Evolutionary conservation across 441 rosid genomes (phyloP).

Genomic region (Brassica balearica): DNA sequence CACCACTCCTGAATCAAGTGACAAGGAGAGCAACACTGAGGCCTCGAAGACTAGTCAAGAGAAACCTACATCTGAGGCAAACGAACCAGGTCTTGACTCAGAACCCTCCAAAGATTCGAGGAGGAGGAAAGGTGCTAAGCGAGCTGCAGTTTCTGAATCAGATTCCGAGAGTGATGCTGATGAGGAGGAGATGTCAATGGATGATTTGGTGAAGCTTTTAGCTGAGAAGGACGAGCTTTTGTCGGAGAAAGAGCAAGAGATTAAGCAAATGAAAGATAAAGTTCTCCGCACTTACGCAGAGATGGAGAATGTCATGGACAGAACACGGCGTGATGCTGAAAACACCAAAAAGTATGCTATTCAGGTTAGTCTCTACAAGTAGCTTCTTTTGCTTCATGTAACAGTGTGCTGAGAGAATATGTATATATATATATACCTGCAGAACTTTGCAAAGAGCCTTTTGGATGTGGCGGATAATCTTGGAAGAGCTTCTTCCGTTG

Average conservation of each 20-base stretch:
- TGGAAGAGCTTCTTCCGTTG: slow-evolving; percentile 88
- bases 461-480: slow-evolving; percentile 97
- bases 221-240: slow-evolving; percentile 76
- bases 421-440: slow-evolving; percentile 7
- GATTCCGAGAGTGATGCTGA: slow-evolving; percentile 20
- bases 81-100: slow-evolving; percentile 57
- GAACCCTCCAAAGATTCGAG: slow-evolving; percentile 16
- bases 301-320: slow-evolving; percentile 91
- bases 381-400: too few relatives aligned
- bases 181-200: slow-evolving; percentile 63
- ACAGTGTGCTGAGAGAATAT: too few relatives aligned
- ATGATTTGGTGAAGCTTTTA: slow-evolving; percentile 72
- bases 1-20: slow-evolving; percentile 54
- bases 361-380: too few relatives aligned
- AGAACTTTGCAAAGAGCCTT: slow-evolving; percentile 83
- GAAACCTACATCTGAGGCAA: slow-evolving; percentile 50
- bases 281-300: slow-evolving; percentile 83
- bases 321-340: slow-evolving; percentile 88
- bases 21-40: slow-evolving; percentile 48
- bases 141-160: too few relatives aligned
- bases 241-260: slow-evolving; percentile 64
- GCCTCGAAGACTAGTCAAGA: slow-evolving; percentile 39
- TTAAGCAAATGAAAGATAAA: slow-evolving; percentile 77
- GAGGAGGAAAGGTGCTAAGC: too few relatives aligned
- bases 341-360: slow-evolving; percentile 87